These are phyloP conservation scores for Intubia oerlemansii DNA, from an alignment of 2,329 filamentous ascomycete species.

Conservation along the genomic window DNA sequence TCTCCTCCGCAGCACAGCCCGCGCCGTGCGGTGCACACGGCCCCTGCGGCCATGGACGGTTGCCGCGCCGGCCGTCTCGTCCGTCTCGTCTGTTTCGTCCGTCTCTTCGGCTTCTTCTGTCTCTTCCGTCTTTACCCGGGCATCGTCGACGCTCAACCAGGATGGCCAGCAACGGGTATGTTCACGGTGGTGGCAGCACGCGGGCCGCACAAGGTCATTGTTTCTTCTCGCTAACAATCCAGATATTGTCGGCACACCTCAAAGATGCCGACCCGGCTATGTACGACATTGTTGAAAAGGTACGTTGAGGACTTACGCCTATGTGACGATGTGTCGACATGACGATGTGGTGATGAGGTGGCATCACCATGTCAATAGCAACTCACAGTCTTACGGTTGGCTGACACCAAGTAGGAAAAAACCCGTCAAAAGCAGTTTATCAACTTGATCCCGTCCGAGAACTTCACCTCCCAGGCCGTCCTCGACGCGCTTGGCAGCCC, in stretches of 20 bases:
- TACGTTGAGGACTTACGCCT: too few species aligned
- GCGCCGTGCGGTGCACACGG: slow-evolving; percentile 19
- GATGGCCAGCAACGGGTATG: slow-evolving; percentile 42
- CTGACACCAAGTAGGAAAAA: slow-evolving; percentile 87
- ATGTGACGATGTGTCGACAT: too few species aligned
- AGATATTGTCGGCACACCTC: slow-evolving; percentile 65
- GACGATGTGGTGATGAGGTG: too few species aligned
- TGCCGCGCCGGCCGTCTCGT: slow-evolving; percentile 5
- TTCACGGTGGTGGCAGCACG: too few species aligned
- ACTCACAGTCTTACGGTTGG: too few species aligned
- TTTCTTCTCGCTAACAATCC: slow-evolving; percentile 6
- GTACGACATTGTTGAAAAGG: slow-evolving; percentile 79
- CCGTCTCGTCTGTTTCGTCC: too few species aligned
- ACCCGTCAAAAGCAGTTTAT: slow-evolving; percentile 93
- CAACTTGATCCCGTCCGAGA: slow-evolving; percentile 88
- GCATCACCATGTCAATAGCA: too few species aligned
- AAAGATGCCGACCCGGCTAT: slow-evolving; percentile 72
- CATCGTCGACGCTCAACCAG: slow-evolving; percentile 23
- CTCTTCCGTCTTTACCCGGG: too few species aligned
- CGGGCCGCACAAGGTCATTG: too few species aligned
- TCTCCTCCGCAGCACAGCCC: slow-evolving; percentile 25
- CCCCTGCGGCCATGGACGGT: slow-evolving; percentile 16
- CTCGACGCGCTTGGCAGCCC: slow-evolving; percentile 80
- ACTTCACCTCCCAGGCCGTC: slow-evolving; percentile 85
- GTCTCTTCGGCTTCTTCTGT: too few species aligned